A percentile compares a stretch with the other conserved stretches of the same genome.
Conservation (phyloP, 495 filamentous ascomycete species). For the Pseudoneurospora amorphoporcata region DNA sequence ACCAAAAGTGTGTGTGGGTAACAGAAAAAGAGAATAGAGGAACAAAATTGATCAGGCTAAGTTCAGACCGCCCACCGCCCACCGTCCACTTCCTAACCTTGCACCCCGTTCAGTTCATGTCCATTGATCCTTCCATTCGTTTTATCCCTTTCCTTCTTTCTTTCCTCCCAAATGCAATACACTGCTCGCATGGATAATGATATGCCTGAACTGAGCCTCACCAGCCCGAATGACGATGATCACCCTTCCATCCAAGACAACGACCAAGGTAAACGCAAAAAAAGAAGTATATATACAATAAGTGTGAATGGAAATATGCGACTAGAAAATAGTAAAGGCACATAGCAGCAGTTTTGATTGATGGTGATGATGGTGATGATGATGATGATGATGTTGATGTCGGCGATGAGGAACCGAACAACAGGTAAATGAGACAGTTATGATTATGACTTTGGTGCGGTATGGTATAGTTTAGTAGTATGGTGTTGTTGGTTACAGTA, state of each 20-base stretch:
- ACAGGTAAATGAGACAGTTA: not conserved
- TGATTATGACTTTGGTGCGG: not conserved
- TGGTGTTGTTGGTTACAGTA: not conserved
- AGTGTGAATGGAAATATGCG: not conserved
- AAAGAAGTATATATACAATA: not conserved
- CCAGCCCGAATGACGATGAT: not conserved
- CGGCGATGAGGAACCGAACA: not conserved
- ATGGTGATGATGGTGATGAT: too few relatives aligned
- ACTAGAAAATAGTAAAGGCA: not conserved
- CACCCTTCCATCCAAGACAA: not conserved
- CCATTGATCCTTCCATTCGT: not conserved
- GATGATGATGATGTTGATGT: not conserved
- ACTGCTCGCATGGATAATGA: not conserved
- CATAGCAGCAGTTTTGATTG: not conserved
- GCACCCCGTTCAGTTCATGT: not conserved
- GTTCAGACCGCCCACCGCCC: not conserved
- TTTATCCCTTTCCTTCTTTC: not conserved
- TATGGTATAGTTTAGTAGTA: not conserved
- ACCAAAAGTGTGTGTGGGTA: not conserved
- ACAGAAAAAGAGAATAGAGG: not conserved
- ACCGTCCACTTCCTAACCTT: not conserved
- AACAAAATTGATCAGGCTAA: not conserved
- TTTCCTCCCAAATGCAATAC: not conserved
- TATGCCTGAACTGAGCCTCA: not conserved
- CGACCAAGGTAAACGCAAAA: not conserved